Conservation (phyloP, 2,329 filamentous ascomycete species). For the Fusarium sp. region DNA sequence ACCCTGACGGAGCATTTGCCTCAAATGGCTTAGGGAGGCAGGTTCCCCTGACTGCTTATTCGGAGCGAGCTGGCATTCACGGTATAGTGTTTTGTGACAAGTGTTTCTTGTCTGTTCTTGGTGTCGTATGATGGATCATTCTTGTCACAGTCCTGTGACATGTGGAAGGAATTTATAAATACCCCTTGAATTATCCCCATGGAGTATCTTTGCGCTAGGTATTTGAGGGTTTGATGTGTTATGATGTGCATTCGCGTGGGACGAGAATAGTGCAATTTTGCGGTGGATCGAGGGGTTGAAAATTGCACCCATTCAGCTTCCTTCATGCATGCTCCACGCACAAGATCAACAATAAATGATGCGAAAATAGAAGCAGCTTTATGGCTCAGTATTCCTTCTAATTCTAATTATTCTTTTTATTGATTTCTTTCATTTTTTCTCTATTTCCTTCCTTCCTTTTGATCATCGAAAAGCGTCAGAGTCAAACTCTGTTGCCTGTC, state of each 20-base stretch:
- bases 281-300: not conserved
- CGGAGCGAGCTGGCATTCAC: not conserved
- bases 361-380: not conserved
- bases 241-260: not conserved
- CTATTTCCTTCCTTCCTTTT: too few species aligned
- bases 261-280: not conserved
- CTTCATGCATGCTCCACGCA: not conserved
- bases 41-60: not conserved
- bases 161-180: fast-evolving
- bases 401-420: not conserved
- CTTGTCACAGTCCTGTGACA: not conserved
- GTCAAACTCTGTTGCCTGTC: not conserved
- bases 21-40: not conserved
- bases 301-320: not conserved
- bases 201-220: not conserved
- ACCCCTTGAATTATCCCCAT: not conserved
- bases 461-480: fast-evolving
- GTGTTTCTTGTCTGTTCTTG: not conserved
- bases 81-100: not conserved
- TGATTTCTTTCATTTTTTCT: not conserved
- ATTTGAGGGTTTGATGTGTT: too few species aligned
- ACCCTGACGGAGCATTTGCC: not conserved
- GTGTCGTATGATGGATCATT: not conserved
- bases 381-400: not conserved
- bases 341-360: not conserved